These are phyloP conservation scores for Kodamaea neixiangensis DNA, from an alignment of 805 yeast species.

Conservation along the genomic window DNA sequence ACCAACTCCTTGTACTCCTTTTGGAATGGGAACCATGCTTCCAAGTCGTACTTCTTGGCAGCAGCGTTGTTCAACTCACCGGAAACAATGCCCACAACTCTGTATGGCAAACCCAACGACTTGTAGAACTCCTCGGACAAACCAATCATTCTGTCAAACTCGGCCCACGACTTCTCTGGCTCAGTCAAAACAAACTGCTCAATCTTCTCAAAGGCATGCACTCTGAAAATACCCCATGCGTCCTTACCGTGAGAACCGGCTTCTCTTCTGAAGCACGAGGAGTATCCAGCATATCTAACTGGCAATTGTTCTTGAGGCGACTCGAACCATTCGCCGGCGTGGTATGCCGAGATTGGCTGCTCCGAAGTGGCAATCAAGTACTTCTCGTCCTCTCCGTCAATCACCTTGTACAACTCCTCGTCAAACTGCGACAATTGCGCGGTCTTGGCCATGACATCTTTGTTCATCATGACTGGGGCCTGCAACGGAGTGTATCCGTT, in stretches of 20 bases:
- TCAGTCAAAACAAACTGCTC: slow-evolving; percentile 96
- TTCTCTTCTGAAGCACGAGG: slow-evolving; percentile 98
- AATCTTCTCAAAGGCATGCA: slow-evolving; percentile 96
- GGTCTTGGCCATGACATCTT: slow-evolving; percentile 98
- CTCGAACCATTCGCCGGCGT: slow-evolving; percentile 97
- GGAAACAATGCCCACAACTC: slow-evolving; percentile 96
- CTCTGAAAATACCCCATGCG: slow-evolving; percentile 99
- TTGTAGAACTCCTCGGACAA: slow-evolving; percentile 91
- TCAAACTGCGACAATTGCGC: slow-evolving; percentile 98
- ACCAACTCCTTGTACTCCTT: slow-evolving; percentile 97
- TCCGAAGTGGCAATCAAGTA: slow-evolving; percentile 98
- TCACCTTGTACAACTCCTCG: slow-evolving; percentile 95
- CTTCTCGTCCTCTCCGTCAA: slow-evolving; percentile 97
- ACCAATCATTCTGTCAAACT: slow-evolving; percentile 93
- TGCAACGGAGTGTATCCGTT: slow-evolving; percentile 87
- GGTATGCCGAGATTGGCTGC: slow-evolving; percentile 98
- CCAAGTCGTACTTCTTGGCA: slow-evolving; percentile 97
- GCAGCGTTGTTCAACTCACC: slow-evolving; percentile 99
- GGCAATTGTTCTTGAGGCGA: slow-evolving; percentile 96
- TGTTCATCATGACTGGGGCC: slow-evolving; percentile 99
- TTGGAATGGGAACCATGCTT: slow-evolving; percentile 99
- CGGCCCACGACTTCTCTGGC: slow-evolving; percentile 98
- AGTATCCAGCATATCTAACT: slow-evolving; percentile 94
- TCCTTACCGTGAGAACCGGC: slow-evolving; percentile 99
- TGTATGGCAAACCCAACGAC: slow-evolving; percentile 88